Conservation (phyloP, 305 asterid genomes). For the Lippia alba region DNA sequence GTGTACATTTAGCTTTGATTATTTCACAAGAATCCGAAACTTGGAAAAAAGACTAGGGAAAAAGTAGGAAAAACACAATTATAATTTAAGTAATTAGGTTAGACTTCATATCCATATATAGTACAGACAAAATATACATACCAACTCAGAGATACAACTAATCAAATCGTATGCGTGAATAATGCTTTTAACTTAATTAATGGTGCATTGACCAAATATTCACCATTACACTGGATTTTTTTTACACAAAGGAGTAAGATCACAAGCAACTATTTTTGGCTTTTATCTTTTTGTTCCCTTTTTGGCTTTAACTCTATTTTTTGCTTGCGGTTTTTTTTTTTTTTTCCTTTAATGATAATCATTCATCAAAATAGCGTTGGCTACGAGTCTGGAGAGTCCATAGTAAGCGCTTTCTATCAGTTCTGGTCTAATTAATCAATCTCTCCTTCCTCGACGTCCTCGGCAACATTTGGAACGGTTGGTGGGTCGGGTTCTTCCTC, state of each 20-base stretch:
- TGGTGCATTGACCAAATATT: not conserved
- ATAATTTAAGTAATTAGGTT: too few species aligned
- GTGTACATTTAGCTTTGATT: too few species aligned
- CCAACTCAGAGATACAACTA: too few species aligned
- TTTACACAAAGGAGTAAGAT: conserved; percentile 1
- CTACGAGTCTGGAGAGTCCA: conserved; percentile 4
- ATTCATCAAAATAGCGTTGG: not conserved
- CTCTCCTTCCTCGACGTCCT: conserved; percentile 86
- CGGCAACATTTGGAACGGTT: conserved; percentile 22
- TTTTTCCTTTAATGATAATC: not conserved
- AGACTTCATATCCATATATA: too few species aligned
- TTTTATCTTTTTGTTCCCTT: not conserved
- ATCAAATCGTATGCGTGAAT: too few species aligned
- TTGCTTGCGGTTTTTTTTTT: not conserved
- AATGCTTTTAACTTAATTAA: not conserved
- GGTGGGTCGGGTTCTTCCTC: conserved; percentile 78
- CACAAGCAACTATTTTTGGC: conserved; percentile 11
- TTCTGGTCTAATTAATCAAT: conserved; percentile 49
- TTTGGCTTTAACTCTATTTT: not conserved
- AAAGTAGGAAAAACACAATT: too few species aligned
- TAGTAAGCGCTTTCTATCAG: not conserved
- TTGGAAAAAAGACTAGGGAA: too few species aligned
- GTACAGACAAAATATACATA: too few species aligned
- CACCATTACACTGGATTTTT: not conserved
- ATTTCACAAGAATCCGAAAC: too few species aligned